Evolutionary conservation across 2,329 filamentous ascomycete genomes (phyloP).

Genomic region (Exophiala phaeomuriformis): DNA sequence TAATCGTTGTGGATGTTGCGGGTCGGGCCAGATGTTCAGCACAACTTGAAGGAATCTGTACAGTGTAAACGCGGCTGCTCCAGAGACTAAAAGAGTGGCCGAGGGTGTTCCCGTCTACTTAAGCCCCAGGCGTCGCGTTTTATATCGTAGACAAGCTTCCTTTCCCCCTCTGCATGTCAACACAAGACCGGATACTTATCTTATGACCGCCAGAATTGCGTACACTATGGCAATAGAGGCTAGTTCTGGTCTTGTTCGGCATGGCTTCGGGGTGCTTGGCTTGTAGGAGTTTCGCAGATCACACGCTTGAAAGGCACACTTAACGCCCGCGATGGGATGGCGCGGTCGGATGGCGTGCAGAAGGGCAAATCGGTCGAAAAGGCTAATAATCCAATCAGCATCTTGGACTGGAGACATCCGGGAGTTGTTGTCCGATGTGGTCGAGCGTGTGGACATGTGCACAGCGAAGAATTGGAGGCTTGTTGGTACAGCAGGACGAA

Average conservation of each 20-base stretch:
- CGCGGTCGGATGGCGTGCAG: conserved; percentile 11
- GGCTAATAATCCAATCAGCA: conserved; percentile 4
- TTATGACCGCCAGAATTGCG: conserved; percentile 11
- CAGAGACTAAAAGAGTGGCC: not conserved
- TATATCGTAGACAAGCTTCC: not conserved
- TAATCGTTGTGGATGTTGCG: not conserved
- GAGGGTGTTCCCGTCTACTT: not conserved
- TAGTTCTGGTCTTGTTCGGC: conserved; percentile 8
- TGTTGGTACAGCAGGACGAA: not conserved
- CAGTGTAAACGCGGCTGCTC: not conserved
- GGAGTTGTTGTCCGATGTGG: not conserved
- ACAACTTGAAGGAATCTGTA: no score
- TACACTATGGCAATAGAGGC: conserved; percentile 12
- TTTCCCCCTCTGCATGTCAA: not conserved
- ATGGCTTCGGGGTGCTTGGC: not conserved
- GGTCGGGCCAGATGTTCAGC: conserved; percentile 4
- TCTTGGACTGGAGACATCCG: not conserved
- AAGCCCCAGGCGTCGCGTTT: not conserved
- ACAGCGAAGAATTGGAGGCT: not conserved
- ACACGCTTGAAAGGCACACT: conserved; percentile 3
- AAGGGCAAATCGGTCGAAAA: not conserved
- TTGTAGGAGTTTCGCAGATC: conserved; percentile 2
- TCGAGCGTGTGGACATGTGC: not conserved
- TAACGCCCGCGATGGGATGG: conserved; percentile 3
- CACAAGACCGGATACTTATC: conserved; percentile 1